Evolutionary conservation across 2,329 filamentous ascomycete genomes (phyloP).

Genomic region (Aspergillus costaricaensis): DNA sequence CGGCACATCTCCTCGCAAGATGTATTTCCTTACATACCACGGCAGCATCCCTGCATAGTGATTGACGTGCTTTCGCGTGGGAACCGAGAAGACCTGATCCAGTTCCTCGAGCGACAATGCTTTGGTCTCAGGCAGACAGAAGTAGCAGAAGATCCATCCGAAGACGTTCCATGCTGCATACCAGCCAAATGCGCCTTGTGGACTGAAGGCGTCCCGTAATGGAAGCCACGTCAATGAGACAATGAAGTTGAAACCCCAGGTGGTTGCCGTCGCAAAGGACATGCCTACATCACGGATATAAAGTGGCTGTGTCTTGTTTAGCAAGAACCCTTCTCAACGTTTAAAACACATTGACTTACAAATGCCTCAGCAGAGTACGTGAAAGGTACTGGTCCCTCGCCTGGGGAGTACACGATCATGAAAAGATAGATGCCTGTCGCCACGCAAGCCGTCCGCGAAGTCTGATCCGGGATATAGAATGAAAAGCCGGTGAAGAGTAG

Average conservation of each 20-base stretch:
- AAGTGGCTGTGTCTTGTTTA: slow-evolving; percentile 43
- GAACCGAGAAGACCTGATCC: slow-evolving; percentile 57
- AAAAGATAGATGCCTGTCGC: slow-evolving; percentile 48
- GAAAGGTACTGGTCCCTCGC: slow-evolving; percentile 66
- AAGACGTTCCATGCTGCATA: slow-evolving; percentile 45
- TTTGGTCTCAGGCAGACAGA: slow-evolving; percentile 42
- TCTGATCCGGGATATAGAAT: neutral
- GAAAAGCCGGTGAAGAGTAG: neutral
- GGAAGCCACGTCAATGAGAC: slow-evolving; percentile 58
- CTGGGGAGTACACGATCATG: slow-evolving; percentile 53
- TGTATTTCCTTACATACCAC: slow-evolving; percentile 33
- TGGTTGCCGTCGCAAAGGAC: slow-evolving; percentile 64
- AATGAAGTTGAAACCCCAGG: slow-evolving; percentile 60
- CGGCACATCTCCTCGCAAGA: slow-evolving; percentile 28
- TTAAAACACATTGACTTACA: neutral
- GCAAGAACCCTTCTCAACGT: neutral
- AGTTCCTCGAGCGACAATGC: slow-evolving; percentile 45
- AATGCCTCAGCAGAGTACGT: slow-evolving; percentile 69
- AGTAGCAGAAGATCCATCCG: slow-evolving; percentile 44
- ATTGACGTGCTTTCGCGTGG: slow-evolving; percentile 39
- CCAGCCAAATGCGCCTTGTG: slow-evolving; percentile 57
- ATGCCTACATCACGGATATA: slow-evolving; percentile 65
- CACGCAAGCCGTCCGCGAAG: neutral
- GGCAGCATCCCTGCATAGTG: slow-evolving; percentile 28
- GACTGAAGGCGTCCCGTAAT: slow-evolving; percentile 49